Evolutionary conservation across 2,329 filamentous ascomycete species (phyloP).

Genomic region (Neospermospora avenae): DNA sequence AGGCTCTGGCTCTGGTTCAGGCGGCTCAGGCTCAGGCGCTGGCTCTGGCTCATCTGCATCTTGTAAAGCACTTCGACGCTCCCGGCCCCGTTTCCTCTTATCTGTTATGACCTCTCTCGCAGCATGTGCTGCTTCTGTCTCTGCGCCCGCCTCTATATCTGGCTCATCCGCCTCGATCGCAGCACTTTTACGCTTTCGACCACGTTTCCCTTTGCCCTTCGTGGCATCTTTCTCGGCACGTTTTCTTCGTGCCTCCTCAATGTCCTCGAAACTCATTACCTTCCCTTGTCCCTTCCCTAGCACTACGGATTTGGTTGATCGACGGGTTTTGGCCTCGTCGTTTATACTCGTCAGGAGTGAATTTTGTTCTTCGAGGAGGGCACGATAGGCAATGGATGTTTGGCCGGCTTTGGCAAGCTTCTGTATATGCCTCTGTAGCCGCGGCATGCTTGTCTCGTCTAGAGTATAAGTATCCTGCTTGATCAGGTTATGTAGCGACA

Average conservation of each 20-base stretch:
- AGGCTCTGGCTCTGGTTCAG: too few species aligned
- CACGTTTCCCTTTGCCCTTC: conserved; percentile 18
- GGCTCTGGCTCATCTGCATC: conserved; percentile 15
- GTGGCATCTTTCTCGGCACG: conserved; percentile 11
- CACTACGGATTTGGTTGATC: conserved; percentile 16
- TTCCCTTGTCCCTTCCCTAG: conserved; percentile 23
- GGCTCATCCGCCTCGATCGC: conserved; percentile 11
- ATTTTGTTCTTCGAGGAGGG: conserved; percentile 34
- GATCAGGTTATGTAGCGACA: conserved; percentile 25
- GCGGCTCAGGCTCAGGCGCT: conserved; percentile 9
- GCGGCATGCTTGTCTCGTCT: conserved; percentile 19
- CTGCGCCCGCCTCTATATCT: conserved; percentile 6
- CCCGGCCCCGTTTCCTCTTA: conserved; percentile 17
- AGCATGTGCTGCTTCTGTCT: conserved; percentile 15
- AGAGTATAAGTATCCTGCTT: conserved; percentile 24
- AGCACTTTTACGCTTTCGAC: conserved; percentile 17
- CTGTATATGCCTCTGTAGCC: conserved; percentile 27
- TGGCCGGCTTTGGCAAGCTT: conserved; percentile 30
- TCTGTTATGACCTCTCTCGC: conserved; percentile 9
- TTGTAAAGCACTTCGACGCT: conserved; percentile 15
- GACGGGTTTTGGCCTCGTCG: conserved; percentile 21
- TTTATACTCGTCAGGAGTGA: conserved; percentile 18
- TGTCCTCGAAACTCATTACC: conserved; percentile 35
- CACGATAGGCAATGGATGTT: conserved; percentile 27
- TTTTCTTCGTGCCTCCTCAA: conserved; percentile 20